These are phyloP conservation scores for Cyclotella sp. DNA, from an alignment of 108 stramenopile genomes.

Conservation along the genomic window DNA sequence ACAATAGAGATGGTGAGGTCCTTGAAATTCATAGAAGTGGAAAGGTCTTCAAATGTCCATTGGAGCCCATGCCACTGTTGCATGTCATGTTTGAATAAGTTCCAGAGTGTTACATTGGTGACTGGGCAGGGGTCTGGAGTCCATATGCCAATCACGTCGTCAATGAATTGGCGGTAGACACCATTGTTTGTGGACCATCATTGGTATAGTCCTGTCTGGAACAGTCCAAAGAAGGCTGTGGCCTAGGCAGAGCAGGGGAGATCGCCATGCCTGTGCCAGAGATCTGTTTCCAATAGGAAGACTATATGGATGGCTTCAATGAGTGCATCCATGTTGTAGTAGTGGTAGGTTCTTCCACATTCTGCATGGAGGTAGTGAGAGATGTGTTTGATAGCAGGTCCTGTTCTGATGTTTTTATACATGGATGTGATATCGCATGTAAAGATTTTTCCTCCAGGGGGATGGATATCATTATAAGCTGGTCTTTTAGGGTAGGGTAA, in stretches of 20 bases:
- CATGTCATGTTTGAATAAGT: conserved; percentile 17
- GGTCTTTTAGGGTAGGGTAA: not conserved
- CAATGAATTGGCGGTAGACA: conserved; percentile 36
- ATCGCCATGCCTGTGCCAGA: conserved; percentile 40
- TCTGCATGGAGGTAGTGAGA: not conserved
- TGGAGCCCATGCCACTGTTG: conserved; percentile 17
- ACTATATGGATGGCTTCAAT: conserved; percentile 28
- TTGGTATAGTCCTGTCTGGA: conserved; percentile 4
- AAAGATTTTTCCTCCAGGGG: conserved; percentile 23
- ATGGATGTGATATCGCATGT: conserved; percentile 29
- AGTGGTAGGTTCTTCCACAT: not conserved
- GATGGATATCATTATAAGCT: not conserved
- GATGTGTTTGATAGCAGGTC: not conserved
- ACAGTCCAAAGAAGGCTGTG: conserved; percentile 26
- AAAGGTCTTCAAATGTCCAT: conserved; percentile 16
- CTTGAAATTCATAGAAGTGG: conserved; percentile 19
- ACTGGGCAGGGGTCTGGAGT: not conserved
- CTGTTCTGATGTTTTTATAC: conserved; percentile 42
- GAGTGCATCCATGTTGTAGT: conserved; percentile 16
- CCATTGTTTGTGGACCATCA: not conserved
- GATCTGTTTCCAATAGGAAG: conserved; percentile 25
- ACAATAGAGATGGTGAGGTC: conserved; percentile 32
- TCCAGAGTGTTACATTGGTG: conserved; percentile 11
- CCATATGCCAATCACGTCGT: conserved; percentile 44
- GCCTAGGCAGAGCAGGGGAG: conserved; percentile 23